Evolutionary conservation across 2,329 filamentous ascomycete species (phyloP).

Genomic region (Epichloe elymi): DNA sequence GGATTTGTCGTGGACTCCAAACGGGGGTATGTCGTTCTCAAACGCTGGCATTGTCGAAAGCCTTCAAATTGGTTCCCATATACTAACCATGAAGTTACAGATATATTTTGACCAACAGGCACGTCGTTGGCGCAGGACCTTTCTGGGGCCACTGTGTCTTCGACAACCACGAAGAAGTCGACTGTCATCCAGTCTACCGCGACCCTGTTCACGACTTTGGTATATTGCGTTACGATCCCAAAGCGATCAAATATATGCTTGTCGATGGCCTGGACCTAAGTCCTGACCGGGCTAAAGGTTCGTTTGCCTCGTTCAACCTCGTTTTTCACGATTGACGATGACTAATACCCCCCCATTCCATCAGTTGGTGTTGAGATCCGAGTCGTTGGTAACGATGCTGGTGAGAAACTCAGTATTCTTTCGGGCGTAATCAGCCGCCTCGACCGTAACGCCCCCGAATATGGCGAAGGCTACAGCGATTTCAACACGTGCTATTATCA

Average conservation of each 20-base stretch:
- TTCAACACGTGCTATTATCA: slow-evolving; percentile 97
- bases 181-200: slow-evolving; percentile 91
- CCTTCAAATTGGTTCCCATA: neutral
- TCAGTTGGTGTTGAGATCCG: slow-evolving; percentile 82
- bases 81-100: slow-evolving; percentile 16
- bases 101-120: slow-evolving; percentile 77
- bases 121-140: slow-evolving; percentile 88
- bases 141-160: slow-evolving; percentile 99
- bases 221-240: slow-evolving; percentile 90
- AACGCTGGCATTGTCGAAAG: neutral
- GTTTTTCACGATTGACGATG: neutral
- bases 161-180: slow-evolving; percentile 95
- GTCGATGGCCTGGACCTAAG: slow-evolving; percentile 66
- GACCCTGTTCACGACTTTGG: slow-evolving; percentile 98
- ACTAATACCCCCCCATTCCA: slow-evolving; percentile 8
- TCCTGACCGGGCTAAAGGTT: slow-evolving; percentile 67
- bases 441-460: slow-evolving; percentile 96
- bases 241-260: slow-evolving; percentile 94
- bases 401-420: slow-evolving; percentile 94
- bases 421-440: slow-evolving; percentile 94
- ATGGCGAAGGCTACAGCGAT: slow-evolving; percentile 94
- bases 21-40: slow-evolving; percentile 47
- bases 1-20: slow-evolving; percentile 96
- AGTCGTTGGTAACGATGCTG: slow-evolving; percentile 96
- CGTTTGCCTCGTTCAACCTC: slow-evolving; percentile 8